phyloP scores from a whole-genome alignment of 495 filamentous ascomycete genomes.

The Lophium mytilinum region DNA sequence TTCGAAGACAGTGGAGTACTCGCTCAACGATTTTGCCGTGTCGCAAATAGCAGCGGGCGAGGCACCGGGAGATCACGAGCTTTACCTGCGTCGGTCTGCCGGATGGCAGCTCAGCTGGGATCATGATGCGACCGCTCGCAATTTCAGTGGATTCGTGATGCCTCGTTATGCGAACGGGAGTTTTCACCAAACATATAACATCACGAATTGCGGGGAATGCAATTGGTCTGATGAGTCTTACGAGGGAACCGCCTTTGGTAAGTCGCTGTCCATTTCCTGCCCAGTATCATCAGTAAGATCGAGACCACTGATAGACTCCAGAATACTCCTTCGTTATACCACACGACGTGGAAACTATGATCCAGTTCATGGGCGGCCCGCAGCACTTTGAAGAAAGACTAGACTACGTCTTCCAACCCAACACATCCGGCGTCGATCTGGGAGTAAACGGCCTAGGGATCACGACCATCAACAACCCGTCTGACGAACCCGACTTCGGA shows the following conservation, averaged over 20 bases:
- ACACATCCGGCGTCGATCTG: slow-evolving; percentile 25
- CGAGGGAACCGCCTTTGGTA: slow-evolving; percentile 29
- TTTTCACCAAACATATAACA: too few relatives aligned
- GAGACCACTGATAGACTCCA: neutral
- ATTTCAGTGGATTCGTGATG: slow-evolving; percentile 33
- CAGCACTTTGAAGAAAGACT: slow-evolving; percentile 28
- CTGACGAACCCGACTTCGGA: slow-evolving; percentile 33
- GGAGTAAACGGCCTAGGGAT: slow-evolving; percentile 30
- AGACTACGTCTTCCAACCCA: slow-evolving; percentile 31
- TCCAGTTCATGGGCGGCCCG: slow-evolving; percentile 32
- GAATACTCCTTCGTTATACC: slow-evolving; percentile 32
- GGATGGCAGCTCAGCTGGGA: slow-evolving; percentile 32
- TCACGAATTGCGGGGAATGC: too few relatives aligned
- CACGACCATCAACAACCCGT: slow-evolving; percentile 31
- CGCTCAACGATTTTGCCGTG: slow-evolving; percentile 35
- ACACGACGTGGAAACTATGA: slow-evolving; percentile 31
- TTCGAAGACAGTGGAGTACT: slow-evolving; percentile 32
- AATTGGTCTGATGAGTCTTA: too few relatives aligned
- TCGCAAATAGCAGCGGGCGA: slow-evolving; percentile 27
- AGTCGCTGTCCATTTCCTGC: slow-evolving; percentile 52
- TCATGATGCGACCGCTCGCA: slow-evolving; percentile 14
- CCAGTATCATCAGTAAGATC: slow-evolving; percentile 33
- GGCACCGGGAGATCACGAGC: slow-evolving; percentile 21
- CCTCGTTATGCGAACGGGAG: too few relatives aligned
- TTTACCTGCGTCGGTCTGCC: slow-evolving; percentile 28